Evolutionary conservation across 441 rosid species (phyloP).

Genomic region (Populus trichocarpa): DNA sequence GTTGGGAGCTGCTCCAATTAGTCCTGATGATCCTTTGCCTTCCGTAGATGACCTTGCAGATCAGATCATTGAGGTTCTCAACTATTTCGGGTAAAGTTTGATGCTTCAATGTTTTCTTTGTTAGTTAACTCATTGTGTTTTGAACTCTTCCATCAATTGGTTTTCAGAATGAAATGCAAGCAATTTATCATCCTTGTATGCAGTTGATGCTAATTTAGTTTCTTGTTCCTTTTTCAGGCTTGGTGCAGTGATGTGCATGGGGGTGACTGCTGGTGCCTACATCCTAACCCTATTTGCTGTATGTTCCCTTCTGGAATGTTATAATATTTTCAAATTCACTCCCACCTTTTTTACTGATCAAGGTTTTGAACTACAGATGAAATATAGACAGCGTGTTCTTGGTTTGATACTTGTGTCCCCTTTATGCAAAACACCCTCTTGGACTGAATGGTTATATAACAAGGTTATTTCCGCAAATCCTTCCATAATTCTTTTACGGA

Average conservation of each 20-base stretch:
- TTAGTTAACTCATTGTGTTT: background rate
- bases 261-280: slow-evolving; percentile 92
- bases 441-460: slow-evolving; percentile 93
- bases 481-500: background rate
- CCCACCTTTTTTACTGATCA: slow-evolving; percentile 11
- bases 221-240: slow-evolving; percentile 42
- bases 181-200: background rate
- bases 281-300: slow-evolving; percentile 86
- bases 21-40: slow-evolving; percentile 43
- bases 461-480: slow-evolving; percentile 46
- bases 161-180: background rate
- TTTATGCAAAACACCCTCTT: slow-evolving; percentile 79
- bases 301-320: slow-evolving; percentile 31
- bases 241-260: slow-evolving; percentile 94
- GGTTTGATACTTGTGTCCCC: slow-evolving; percentile 93
- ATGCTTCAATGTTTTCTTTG: background rate
- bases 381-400: slow-evolving; percentile 74
- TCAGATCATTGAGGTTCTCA: slow-evolving; percentile 80
- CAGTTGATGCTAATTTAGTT: slow-evolving; percentile 6
- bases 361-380: slow-evolving; percentile 48
- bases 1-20: slow-evolving; percentile 81
- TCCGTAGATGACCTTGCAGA: slow-evolving; percentile 85
- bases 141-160: background rate
- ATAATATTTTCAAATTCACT: background rate
- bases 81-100: slow-evolving; percentile 62